Conservation (phyloP, 1,284 basidiomycete species). For the Uromyces viciae-fabae region DNA sequence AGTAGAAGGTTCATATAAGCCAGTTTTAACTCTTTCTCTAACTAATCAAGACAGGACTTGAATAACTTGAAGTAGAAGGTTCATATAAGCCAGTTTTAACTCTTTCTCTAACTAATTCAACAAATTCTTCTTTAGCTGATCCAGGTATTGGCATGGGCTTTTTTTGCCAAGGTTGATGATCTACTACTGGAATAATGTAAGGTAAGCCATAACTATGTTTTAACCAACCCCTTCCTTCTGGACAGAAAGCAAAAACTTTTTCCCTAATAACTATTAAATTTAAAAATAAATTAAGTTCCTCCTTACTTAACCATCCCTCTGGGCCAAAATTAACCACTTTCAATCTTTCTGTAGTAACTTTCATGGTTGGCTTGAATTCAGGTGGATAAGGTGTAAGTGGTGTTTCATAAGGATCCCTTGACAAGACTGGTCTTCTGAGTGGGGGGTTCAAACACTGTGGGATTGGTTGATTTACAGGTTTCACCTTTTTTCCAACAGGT, state of each 20-base stretch:
- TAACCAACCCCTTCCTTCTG: slow-evolving; percentile 6
- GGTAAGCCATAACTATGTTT: slow-evolving; percentile 3
- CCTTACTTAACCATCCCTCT: neutral
- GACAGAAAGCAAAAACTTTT: neutral
- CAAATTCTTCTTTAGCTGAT: neutral
- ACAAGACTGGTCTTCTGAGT: neutral
- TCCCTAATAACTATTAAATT: neutral
- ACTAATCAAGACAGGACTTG: neutral
- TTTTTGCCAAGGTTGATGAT: slow-evolving; percentile 12
- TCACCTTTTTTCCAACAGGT: neutral
- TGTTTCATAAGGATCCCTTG: slow-evolving; percentile 4
- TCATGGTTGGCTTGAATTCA: neutral
- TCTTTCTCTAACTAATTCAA: neutral
- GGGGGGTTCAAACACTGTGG: slow-evolving; percentile 6
- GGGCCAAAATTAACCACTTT: slow-evolving; percentile 16
- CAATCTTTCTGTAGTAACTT: neutral
- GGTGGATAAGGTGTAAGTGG: neutral
- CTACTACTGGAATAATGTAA: slow-evolving; percentile 1
- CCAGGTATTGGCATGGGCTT: slow-evolving; percentile 2
- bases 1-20: neutral
- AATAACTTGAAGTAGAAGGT: neutral
- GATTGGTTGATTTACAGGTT: neutral
- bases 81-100: slow-evolving; percentile 1
- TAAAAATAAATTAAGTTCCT: neutral
- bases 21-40: neutral